Percentiles rank a stretch among this genome's conserved stretches.
Evolutionary conservation across 1,284 basidiomycete species (phyloP).

Genomic region (Salmacisia buchloeana): DNA sequence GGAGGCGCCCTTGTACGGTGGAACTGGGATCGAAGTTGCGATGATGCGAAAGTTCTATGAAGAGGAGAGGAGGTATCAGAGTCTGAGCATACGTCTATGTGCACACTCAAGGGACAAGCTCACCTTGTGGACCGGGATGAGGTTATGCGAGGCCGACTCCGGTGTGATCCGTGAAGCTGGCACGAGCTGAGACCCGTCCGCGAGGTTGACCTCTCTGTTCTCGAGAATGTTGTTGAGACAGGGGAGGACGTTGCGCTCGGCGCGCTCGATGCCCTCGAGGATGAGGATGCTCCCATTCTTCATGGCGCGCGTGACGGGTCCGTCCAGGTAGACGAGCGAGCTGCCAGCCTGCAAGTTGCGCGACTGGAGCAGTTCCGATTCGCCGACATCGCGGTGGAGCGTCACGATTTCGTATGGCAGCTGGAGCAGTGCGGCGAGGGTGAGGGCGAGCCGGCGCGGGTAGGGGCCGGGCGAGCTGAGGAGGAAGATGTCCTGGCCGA

Average conservation of each 20-base stretch:
- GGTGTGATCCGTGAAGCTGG: slow-evolving; percentile 45
- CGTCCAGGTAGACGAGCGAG: slow-evolving; percentile 47
- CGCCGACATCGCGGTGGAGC: slow-evolving; percentile 51
- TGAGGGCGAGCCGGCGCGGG: slow-evolving; percentile 50
- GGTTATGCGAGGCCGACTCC: slow-evolving; percentile 28
- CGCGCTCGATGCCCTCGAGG: slow-evolving; percentile 51
- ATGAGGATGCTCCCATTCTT: slow-evolving; percentile 50
- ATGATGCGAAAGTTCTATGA: slow-evolving; percentile 52
- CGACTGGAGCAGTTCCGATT: slow-evolving; percentile 51
- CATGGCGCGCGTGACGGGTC: slow-evolving; percentile 50
- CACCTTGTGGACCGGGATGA: slow-evolving; percentile 49
- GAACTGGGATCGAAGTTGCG: slow-evolving; percentile 47
- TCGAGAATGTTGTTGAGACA: slow-evolving; percentile 52
- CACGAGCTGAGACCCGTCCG: slow-evolving; percentile 52
- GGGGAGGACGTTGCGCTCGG: slow-evolving; percentile 48
- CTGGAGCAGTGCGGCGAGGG: slow-evolving; percentile 49
- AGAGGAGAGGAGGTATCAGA: no score
- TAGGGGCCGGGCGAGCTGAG: slow-evolving; percentile 49
- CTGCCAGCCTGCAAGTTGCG: slow-evolving; percentile 44
- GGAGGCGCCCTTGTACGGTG: slow-evolving; percentile 51
- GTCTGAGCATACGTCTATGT: no score
- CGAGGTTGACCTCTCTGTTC: slow-evolving; percentile 48
- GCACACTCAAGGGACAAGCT: no score
- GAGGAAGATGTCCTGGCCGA: slow-evolving; percentile 48
- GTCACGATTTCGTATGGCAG: slow-evolving; percentile 49